A percentile compares a stretch with the other conserved stretches of the same genome.
These are phyloP conservation scores for Skeletonema potamos DNA, from an alignment of 108 stramenopile genomes.

Conservation along the genomic window DNA sequence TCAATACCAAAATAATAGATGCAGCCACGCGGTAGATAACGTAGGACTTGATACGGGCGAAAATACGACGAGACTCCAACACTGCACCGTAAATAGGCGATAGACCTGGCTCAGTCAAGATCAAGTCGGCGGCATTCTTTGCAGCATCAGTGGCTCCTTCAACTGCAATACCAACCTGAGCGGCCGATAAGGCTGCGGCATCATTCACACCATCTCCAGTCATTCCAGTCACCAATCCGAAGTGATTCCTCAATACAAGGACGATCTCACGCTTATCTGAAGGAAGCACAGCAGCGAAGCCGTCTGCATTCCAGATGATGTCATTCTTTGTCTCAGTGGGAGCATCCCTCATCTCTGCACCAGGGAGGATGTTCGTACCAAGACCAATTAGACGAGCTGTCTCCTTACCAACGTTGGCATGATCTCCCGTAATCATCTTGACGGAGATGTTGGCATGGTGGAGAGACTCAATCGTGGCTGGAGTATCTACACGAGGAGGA, in stretches of 20 bases:
- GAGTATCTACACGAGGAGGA: constrained; percentile 81
- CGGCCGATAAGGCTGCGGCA: constrained; percentile 81
- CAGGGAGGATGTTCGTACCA: constrained; percentile 49
- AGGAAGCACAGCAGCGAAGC: constrained; percentile 79
- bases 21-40: constrained; percentile 82
- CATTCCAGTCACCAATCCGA: constrained; percentile 80
- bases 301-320: constrained; percentile 68
- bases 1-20: constrained; percentile 57
- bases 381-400: constrained; percentile 67
- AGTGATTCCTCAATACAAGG: constrained; percentile 63
- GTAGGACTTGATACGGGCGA: constrained; percentile 72
- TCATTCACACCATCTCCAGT: constrained; percentile 94
- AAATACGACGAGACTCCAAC: constrained; percentile 72
- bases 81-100: constrained; percentile 80
- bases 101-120: constrained; percentile 82
- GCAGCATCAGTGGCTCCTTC: constrained; percentile 91
- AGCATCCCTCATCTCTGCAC: constrained; percentile 47
- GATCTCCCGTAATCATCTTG: constrained; percentile 91
- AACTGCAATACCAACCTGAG: constrained; percentile 78
- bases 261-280: constrained; percentile 78
- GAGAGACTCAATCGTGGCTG: constrained; percentile 65
- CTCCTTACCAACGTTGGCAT: constrained; percentile 63
- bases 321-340: constrained; percentile 42
- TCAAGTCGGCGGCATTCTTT: constrained; percentile 84
- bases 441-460: constrained; percentile 72